A percentile compares a stretch with the other conserved stretches of the same genome.
Conservation (phyloP, 352 stramenopile species). For the Phytophthora quininea region DNA sequence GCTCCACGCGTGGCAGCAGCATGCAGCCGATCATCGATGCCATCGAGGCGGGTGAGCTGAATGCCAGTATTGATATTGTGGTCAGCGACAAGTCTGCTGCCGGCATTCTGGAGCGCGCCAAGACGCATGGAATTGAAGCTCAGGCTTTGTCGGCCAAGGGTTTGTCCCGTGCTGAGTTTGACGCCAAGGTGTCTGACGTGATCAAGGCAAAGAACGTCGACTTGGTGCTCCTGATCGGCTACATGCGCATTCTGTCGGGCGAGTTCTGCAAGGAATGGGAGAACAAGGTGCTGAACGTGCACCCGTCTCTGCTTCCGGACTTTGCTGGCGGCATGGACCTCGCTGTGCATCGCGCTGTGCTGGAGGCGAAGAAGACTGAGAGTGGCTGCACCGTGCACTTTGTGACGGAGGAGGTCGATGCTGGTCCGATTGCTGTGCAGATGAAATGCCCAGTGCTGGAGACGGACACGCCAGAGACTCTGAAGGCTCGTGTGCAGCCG, state of each 20-base stretch:
- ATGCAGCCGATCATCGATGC: constrained; percentile 97
- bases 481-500: constrained; percentile 98
- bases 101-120: constrained; percentile 95
- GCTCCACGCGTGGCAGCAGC: constrained; percentile 95
- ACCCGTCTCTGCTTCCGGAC: constrained; percentile 98
- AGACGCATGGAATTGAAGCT: constrained; percentile 71
- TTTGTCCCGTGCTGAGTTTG: constrained; percentile 93
- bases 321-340: constrained; percentile 99
- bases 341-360: constrained; percentile 97
- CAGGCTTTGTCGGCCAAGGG: constrained; percentile 70
- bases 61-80: constrained; percentile 96
- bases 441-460: constrained; percentile 91
- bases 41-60: constrained; percentile 84
- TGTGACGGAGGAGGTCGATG: constrained; percentile 97
- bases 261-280: constrained; percentile 96
- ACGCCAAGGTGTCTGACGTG: constrained; percentile 94
- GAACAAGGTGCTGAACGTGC: constrained; percentile 98
- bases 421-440: constrained; percentile 98
- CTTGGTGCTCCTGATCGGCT: constrained; percentile 98
- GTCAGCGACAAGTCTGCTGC: constrained; percentile 95
- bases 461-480: constrained; percentile 93
- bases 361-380: constrained; percentile 95
- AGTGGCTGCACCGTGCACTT: constrained; percentile 99
- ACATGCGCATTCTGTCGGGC: constrained; percentile 99
- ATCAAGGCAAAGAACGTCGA: constrained; percentile 94